phyloP scores from a whole-genome alignment of 345 rosid species.

The Ceriops tagal region DNA sequence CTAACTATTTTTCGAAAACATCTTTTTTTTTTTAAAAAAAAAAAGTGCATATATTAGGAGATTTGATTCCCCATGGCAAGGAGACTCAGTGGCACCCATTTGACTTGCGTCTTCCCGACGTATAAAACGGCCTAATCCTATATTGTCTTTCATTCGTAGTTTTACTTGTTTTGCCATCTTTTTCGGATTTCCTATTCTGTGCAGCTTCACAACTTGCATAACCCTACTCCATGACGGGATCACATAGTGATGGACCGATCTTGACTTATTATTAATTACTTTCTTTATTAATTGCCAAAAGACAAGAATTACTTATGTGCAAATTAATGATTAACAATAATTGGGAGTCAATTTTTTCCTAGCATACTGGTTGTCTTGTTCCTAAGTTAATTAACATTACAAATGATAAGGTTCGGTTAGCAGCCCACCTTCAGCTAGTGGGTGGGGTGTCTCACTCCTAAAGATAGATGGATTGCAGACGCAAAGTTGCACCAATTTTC shows the following conservation, averaged over 20 bases:
- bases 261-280: neutral
- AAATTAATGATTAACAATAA: constrained; percentile 23
- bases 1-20: too few relatives aligned
- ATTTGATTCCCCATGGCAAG: too few relatives aligned
- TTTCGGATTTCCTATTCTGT: too few relatives aligned
- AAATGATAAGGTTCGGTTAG: constrained; percentile 31
- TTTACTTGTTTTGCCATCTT: too few relatives aligned
- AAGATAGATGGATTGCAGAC: constrained; percentile 12
- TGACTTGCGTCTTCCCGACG: neutral
- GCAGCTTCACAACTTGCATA: too few relatives aligned
- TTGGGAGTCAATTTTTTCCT: constrained; percentile 11
- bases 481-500: constrained; percentile 23
- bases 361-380: constrained; percentile 31
- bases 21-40: too few relatives aligned
- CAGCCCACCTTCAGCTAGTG: constrained; percentile 16
- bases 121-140: too few relatives aligned
- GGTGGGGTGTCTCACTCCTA: constrained; percentile 9
- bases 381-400: constrained; percentile 26
- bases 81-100: too few relatives aligned
- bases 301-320: constrained; percentile 14
- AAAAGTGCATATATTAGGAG: too few relatives aligned
- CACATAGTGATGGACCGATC: constrained; percentile 2
- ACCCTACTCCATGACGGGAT: neutral
- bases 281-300: constrained; percentile 16
- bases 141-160: too few relatives aligned